Evolutionary conservation across 768 basidiomycete genomes (phyloP), one percentile per base, ranked within the genome.

Genomic region (Serendipita indica): DNA sequence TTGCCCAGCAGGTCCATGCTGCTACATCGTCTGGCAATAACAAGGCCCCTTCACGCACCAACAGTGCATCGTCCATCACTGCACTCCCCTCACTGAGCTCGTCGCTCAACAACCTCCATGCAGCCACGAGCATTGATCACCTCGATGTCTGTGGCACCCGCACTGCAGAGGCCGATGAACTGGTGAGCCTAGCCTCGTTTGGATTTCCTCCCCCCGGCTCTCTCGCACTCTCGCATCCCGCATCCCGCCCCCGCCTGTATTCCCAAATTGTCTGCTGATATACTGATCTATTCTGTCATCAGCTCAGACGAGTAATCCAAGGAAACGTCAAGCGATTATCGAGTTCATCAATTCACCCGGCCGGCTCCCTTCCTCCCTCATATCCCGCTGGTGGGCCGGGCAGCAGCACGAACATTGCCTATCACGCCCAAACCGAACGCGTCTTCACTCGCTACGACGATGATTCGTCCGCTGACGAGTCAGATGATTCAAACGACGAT

Each of bases 81-180:
- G 49, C 49, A n/a, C 49, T 54, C 49, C 49, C 49, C 10, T 54
- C 49, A 7, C 49, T 54, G 5, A 54, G 49, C 49, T 54, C 49
- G 25, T 25, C 22, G 22, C 32, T 54, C 22, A 54, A 54, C 49
- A 54, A 54, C 22, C 3, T 54, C 4, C 10, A 22, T 13, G 7
- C 10, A 27, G 49, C 49, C 12, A 54, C 49, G 5, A 54, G 49
- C 25, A 54, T 54, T 16, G 49, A 33, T 28, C 25, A 54, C 32
- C 25, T 54, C 49, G 49, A 54, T n/a, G 32, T 54, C 32, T 27
- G 22, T 3, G 49, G 49, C 32, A 54, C 49, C n/a, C 49, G 32
- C 10, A n/a, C 49, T 27, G 25, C 49, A 54, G 49, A 54, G 25
- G 49, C 49, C 7, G 49, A 54, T 28, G 49, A 54, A 33, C 30